These are phyloP conservation scores for Umbelopsis vinacea DNA, from an alignment of 192 early-diverging fungal genomes.

Conservation along the genomic window DNA sequence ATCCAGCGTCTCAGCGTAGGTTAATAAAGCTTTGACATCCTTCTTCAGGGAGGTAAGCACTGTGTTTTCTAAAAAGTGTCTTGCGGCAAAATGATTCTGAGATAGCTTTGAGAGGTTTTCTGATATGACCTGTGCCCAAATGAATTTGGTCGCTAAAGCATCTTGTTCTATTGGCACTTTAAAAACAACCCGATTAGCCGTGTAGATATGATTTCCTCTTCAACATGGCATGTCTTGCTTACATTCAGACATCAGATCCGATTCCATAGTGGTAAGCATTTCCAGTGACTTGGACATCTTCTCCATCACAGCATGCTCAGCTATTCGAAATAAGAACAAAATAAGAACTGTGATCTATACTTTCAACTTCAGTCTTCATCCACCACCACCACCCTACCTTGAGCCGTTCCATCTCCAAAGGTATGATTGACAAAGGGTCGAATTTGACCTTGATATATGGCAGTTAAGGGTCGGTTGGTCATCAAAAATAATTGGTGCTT, in stretches of 20 bases:
- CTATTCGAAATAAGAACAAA: not conserved
- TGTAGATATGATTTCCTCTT: not conserved
- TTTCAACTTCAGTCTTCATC: too few relatives aligned
- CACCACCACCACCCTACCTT: conserved; percentile 4
- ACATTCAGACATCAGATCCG: conserved; percentile 50
- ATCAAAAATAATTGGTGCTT: conserved; percentile 62
- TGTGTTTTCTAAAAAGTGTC: conserved; percentile 62
- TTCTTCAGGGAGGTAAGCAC: conserved; percentile 55
- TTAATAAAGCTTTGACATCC: conserved; percentile 51
- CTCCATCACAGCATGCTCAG: conserved; percentile 36
- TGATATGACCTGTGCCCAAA: conserved; percentile 61
- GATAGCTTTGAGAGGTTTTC: conserved; percentile 66
- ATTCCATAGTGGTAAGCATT: conserved; percentile 52
- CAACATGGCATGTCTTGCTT: not conserved
- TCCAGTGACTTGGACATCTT: conserved; percentile 50
- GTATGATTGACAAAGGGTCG: conserved; percentile 55
- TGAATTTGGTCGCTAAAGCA: conserved; percentile 60
- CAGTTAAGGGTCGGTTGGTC: conserved; percentile 73
- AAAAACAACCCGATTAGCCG: not conserved
- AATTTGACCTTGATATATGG: conserved; percentile 60
- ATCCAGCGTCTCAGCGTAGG: conserved; percentile 30
- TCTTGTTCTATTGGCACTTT: conserved; percentile 51
- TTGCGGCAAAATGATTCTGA: conserved; percentile 65
- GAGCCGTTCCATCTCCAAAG: conserved; percentile 23
- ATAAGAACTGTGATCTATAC: too few relatives aligned